A percentile compares a stretch with the other conserved stretches of the same genome.
Evolutionary conservation across 2,329 filamentous ascomycete species (phyloP).

Genomic region (Gnomoniopsis smithogilvyi): DNA sequence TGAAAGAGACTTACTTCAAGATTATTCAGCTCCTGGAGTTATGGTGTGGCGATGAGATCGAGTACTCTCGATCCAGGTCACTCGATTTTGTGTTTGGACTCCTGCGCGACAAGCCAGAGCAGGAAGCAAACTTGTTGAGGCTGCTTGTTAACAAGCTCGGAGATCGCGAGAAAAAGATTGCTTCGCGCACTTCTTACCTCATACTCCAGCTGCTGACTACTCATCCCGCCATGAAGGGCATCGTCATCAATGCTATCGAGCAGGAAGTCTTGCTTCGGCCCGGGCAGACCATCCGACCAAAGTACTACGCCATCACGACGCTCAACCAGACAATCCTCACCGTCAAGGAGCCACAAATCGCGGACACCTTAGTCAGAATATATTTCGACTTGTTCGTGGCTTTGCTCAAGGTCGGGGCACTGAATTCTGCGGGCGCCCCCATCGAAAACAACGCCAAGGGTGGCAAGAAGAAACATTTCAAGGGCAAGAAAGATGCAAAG

Average conservation of each 20-base stretch:
- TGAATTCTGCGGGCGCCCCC: conserved; percentile 39
- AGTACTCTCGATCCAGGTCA: conserved; percentile 83
- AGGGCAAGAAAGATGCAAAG: conserved; percentile 24
- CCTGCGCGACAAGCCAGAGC: conserved; percentile 92
- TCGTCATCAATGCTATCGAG: conserved; percentile 82
- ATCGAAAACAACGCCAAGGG: conserved; percentile 37
- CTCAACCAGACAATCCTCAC: conserved; percentile 95
- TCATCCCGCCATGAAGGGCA: conserved; percentile 90
- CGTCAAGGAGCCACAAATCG: conserved; percentile 75
- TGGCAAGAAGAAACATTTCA: conserved; percentile 32
- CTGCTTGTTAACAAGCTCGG: conserved; percentile 95
- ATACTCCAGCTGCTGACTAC: conserved; percentile 85
- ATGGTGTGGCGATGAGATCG: conserved; percentile 94
- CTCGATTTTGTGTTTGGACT: conserved; percentile 90
- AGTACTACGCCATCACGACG: conserved; percentile 95
- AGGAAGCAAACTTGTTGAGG: conserved; percentile 89
- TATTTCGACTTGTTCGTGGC: conserved; percentile 89
- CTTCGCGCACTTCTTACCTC: conserved; percentile 88
- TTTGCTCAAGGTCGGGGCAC: conserved; percentile 63
- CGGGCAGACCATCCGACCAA: conserved; percentile 81
- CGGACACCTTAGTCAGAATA: conserved; percentile 77
- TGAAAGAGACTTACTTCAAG: conserved; percentile 92
- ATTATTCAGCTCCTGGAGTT: conserved; percentile 86
- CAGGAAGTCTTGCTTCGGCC: conserved; percentile 84
- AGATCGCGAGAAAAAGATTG: conserved; percentile 92